Base-by-base conservation (phyloP, 1,284 basidiomycete genomes). In the Termitomyces sp. region DNA sequence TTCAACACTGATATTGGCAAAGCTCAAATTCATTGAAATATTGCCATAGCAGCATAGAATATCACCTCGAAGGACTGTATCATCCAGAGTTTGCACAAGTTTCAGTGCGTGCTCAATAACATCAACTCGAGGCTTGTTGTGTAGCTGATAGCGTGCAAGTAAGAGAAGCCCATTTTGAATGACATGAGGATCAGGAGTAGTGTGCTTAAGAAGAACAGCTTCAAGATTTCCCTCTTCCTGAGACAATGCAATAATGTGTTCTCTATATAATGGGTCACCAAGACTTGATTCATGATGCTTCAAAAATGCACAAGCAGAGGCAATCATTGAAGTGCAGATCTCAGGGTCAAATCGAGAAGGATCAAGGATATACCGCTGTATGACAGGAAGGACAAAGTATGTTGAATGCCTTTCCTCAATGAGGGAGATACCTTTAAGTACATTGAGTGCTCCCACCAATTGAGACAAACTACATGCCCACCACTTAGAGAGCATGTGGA, bases 381-480 rank as follows among this genome's bases (percentile, higher is more conserved):
- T 58, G 13, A 58, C 53, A 28, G 53, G 57, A 24, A 58, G 57
- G 2, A 55, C 50, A 41, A 30, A 44, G 31, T 43, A 52, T 13
- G 19, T 50, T 5, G 36, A 45, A 5, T n/a, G 30, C 9, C 30
- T 36, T 31, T 47, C 40, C 34, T 57, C 56, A 15, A 57, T 15
- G 2, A 57, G 40, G 1, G 53, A 48, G 1, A 50, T 10, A 7
- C 49, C 26, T 21, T 47, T 41, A 19, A 58, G 46, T 8, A 52
- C 46, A n/a, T 43, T 26, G 2, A 58, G 50, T 13, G 45, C 57
- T 4, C 50, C 46, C 1, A n/a, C 6, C 17, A 44, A 13, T 5
- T 54, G 50, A 5, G 12, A 3, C 19, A 54, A 19, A 17, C 10
- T 12, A 3, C 40, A 2, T 31, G 45, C 50, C 57, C 57, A 58